These are phyloP conservation scores for Limonium bicolor DNA, from an alignment of 148 eudicot genomes.

Conservation along the genomic window DNA sequence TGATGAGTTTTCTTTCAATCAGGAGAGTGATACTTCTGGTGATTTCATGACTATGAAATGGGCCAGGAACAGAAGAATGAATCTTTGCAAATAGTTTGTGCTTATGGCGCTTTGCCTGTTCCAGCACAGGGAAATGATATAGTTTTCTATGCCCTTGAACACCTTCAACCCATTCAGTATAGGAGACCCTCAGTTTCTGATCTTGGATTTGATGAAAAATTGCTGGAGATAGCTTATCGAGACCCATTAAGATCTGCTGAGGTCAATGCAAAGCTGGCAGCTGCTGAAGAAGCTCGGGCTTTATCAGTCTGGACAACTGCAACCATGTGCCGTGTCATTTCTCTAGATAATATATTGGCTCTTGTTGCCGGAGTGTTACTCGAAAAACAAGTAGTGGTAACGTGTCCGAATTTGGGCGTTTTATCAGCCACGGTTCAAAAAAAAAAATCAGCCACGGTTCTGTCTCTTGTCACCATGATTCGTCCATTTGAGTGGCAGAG, in stretches of 20 bases:
- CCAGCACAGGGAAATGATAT: conserved; percentile 63
- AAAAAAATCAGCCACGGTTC: too few relatives aligned
- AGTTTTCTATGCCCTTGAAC: conserved; percentile 81
- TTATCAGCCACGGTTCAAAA: conserved; percentile 67
- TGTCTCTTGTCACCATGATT: conserved; percentile 69
- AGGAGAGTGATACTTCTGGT: conserved; percentile 40
- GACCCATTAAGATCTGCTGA: conserved; percentile 31
- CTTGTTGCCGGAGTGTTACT: conserved; percentile 73
- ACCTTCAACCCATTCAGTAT: conserved; percentile 63
- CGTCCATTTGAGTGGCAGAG: conserved; percentile 99
- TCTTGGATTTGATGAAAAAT: conserved; percentile 34
- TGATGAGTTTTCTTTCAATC: conserved; percentile 24
- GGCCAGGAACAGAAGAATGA: conserved; percentile 88
- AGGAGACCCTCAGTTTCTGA: conserved; percentile 46
- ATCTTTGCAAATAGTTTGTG: conserved; percentile 62
- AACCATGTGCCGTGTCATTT: conserved; percentile 78
- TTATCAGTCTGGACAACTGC: conserved; percentile 87
- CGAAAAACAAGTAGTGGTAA: conserved; percentile 77
- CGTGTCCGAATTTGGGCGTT: conserved; percentile 82
- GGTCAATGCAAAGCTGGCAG: conserved; percentile 62
- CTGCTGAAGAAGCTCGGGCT: conserved; percentile 86
- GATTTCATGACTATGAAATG: conserved; percentile 62
- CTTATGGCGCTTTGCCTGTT: conserved; percentile 48
- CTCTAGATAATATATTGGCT: conserved; percentile 77
- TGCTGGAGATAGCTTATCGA: conserved; percentile 16